A percentile compares a stretch with the other conserved stretches of the same genome.
Evolutionary conservation across 2,329 filamentous ascomycete species (phyloP).

Genomic region (Monilinia laxa): DNA sequence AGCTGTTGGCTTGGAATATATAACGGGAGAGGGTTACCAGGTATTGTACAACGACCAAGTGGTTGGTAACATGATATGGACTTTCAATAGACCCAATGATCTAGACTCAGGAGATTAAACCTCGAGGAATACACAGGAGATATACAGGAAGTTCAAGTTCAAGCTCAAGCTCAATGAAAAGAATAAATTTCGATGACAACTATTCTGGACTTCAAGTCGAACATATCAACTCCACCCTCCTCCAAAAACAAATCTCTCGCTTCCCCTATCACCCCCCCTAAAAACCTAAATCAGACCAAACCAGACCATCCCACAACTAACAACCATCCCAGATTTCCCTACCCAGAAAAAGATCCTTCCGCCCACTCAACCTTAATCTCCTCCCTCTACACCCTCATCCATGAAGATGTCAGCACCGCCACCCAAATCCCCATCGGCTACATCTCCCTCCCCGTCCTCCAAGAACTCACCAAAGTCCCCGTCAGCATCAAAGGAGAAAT

Average conservation of each 20-base stretch:
- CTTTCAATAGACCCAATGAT: not conserved
- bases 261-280: too few relatives aligned
- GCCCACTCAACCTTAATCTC: constrained; percentile 56
- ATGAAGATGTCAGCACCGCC: constrained; percentile 54
- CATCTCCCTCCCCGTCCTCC: constrained; percentile 52
- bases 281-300: not conserved
- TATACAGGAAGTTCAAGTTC: too few relatives aligned
- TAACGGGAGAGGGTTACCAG: not conserved
- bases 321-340: constrained; percentile 65
- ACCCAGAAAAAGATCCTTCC: constrained; percentile 60
- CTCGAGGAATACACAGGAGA: not conserved
- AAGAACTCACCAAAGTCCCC: constrained; percentile 50
- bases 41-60: not conserved
- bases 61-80: not conserved
- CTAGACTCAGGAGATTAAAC: too few relatives aligned
- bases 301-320: constrained; percentile 19
- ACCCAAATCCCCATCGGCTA: constrained; percentile 60
- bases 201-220: not conserved
- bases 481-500: constrained; percentile 56
- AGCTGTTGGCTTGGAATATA: not conserved
- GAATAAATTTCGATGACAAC: too few relatives aligned
- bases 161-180: too few relatives aligned
- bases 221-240: not conserved
- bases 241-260: not conserved
- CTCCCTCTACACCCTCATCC: constrained; percentile 65